Percentiles rank a stretch among this genome's conserved stretches.
phyloP scores from a whole-genome alignment of 345 rosid genomes.

The Melastoma malabathricum region DNA sequence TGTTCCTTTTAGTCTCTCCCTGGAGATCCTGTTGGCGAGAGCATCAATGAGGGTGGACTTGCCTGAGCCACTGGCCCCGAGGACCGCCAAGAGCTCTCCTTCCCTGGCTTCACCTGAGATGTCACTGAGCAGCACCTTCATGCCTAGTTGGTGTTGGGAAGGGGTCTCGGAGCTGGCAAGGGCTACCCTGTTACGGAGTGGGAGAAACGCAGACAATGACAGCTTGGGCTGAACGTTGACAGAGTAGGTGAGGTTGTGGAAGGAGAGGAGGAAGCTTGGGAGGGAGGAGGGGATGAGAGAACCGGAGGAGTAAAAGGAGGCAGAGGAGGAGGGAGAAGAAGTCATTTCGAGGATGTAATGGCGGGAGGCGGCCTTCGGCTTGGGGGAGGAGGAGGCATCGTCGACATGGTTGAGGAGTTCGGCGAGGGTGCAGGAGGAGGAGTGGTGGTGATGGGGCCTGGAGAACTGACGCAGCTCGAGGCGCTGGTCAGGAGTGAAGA shows the following conservation, averaged over 20 bases:
- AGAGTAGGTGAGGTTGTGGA: constrained; percentile 52
- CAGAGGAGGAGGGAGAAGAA: constrained; percentile 13
- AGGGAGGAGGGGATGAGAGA: constrained; percentile 68
- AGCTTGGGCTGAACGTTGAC: constrained; percentile 36
- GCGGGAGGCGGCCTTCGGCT: background rate
- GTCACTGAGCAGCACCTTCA: constrained; percentile 35
- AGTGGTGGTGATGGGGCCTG: constrained; percentile 13
- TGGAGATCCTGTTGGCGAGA: constrained; percentile 62
- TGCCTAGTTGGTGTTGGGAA: constrained; percentile 7
- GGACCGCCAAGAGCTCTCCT: constrained; percentile 87
- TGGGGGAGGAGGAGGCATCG: constrained; percentile 16
- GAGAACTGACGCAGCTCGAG: constrained; percentile 33
- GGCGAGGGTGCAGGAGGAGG: constrained; percentile 36
- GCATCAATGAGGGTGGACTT: constrained; percentile 90
- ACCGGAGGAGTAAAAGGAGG: constrained; percentile 25
- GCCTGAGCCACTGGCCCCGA: constrained; percentile 92
- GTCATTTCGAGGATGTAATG: constrained; percentile 21
- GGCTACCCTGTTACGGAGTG: background rate
- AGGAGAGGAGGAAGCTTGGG: constrained; percentile 54
- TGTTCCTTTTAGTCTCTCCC: constrained; percentile 63
- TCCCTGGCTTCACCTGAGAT: constrained; percentile 56
- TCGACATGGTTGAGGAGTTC: constrained; percentile 55
- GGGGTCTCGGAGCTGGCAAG: constrained; percentile 3
- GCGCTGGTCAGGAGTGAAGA: constrained; percentile 16
- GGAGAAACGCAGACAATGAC: constrained; percentile 12